Conservation (phyloP, 2,329 filamentous ascomycete genomes). For the Fusarium torulosum region DNA sequence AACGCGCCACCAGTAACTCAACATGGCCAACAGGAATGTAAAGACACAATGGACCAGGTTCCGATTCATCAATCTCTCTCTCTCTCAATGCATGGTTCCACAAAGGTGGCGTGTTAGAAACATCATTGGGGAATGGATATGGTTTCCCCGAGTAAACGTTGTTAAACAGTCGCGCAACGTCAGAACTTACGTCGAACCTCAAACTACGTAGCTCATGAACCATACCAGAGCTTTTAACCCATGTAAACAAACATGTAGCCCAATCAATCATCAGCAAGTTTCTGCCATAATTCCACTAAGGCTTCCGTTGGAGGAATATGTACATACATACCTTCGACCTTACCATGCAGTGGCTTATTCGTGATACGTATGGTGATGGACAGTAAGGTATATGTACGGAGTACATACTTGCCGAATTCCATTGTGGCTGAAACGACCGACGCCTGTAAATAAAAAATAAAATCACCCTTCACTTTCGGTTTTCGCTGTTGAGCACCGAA, state of each 20-base stretch:
- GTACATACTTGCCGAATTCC: neutral
- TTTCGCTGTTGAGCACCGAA: neutral
- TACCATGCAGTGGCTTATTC: neutral
- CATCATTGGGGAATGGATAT: neutral
- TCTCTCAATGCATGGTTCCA: neutral
- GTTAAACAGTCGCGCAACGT: neutral
- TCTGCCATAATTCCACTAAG: neutral
- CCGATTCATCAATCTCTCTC: neutral
- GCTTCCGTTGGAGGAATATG: neutral
- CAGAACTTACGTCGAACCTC: neutral
- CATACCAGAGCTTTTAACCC: no score
- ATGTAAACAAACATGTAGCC: no score
- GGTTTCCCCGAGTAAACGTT: neutral
- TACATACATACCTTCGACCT: neutral
- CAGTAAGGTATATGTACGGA: no score
- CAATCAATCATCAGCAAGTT: neutral
- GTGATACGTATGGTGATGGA: neutral
- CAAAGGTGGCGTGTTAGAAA: neutral
- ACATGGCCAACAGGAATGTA: slow-evolving; percentile 18
- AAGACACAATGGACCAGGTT: neutral
- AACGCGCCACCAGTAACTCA: neutral
- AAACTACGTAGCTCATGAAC: no score
- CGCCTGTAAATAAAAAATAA: neutral
- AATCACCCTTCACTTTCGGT: neutral
- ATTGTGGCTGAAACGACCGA: slow-evolving; percentile 13